Conservation (phyloP, 1,139 yeast genomes). For the Candida dubliniensis region DNA sequence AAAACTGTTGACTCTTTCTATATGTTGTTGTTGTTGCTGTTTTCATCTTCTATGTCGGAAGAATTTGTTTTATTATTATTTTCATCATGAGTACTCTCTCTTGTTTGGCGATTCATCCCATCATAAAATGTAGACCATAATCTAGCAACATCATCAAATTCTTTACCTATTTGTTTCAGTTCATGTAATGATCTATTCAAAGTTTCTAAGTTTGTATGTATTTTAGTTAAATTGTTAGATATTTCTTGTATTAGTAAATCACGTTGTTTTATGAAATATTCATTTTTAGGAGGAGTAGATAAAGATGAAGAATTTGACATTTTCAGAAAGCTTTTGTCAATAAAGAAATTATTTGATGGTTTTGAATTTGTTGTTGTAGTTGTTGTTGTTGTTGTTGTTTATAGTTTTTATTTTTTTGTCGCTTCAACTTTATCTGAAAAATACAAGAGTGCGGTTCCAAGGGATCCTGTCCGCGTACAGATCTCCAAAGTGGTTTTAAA, state of each 20-base stretch:
- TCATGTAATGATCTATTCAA: constrained; percentile 44
- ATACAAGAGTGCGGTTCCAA: neutral
- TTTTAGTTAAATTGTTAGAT: constrained; percentile 39
- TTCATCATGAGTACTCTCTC: constrained; percentile 12
- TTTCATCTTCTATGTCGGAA: neutral
- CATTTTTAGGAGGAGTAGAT: constrained; percentile 4
- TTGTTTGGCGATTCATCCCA: constrained; percentile 25
- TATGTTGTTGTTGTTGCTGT: neutral
- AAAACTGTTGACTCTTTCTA: too few species aligned
- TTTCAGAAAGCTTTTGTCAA: too few species aligned
- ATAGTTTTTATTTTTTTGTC: constrained; percentile 7
- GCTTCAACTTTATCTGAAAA: too few species aligned
- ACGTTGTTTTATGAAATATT: constrained; percentile 42
- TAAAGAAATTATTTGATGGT: neutral
- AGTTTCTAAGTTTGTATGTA: constrained; percentile 41
- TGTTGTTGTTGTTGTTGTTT: constrained; percentile 2
- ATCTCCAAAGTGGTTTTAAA: neutral
- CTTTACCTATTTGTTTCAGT: constrained; percentile 46
- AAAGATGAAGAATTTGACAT: too few species aligned
- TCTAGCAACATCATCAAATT: constrained; percentile 46
- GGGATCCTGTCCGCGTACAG: neutral
- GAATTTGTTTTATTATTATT: neutral
- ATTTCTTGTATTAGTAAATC: constrained; percentile 47
- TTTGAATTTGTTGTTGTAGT: neutral
- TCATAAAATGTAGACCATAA: constrained; percentile 46